Percentiles rank a stretch among this genome's conserved stretches.
Conservation (phyloP, 495 filamentous ascomycete species). For the Umbilicaria muhlenbergii region DNA sequence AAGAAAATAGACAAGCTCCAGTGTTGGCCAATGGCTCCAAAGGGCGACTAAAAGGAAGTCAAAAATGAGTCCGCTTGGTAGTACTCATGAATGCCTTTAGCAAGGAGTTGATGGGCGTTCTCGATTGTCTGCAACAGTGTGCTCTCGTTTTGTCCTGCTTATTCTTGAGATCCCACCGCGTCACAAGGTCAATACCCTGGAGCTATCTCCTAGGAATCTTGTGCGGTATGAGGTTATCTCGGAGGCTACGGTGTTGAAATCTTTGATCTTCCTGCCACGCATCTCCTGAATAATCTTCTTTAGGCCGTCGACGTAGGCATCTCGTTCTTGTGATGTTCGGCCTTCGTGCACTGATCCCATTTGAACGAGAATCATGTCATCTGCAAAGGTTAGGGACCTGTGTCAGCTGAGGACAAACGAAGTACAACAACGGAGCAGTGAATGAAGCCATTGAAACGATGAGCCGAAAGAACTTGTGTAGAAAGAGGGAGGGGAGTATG, state of each 20-base stretch:
- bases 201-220: slow-evolving; percentile 40
- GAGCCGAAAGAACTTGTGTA: slow-evolving; percentile 1
- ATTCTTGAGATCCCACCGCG: too few species aligned
- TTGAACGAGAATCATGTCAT: slow-evolving; percentile 74
- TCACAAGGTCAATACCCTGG: slow-evolving; percentile 21
- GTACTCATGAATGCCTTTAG: too few species aligned
- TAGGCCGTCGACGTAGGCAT: slow-evolving; percentile 59
- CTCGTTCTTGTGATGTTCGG: slow-evolving; percentile 50
- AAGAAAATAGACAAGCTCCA: too few species aligned
- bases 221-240: slow-evolving; percentile 74
- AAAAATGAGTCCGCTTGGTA: too few species aligned
- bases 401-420: slow-evolving; percentile 40
- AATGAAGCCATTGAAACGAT: slow-evolving; percentile 3
- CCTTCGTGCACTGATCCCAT: slow-evolving; percentile 61
- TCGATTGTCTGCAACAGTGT: too few species aligned
- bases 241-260: slow-evolving; percentile 64
- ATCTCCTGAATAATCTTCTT: slow-evolving; percentile 60
- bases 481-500: slow-evolving; percentile 5
- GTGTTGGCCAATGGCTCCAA: too few species aligned
- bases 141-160: too few species aligned
- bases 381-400: slow-evolving; percentile 41
- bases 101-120: too few species aligned
- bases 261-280: slow-evolving; percentile 55
- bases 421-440: slow-evolving; percentile 1
- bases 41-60: too few species aligned